Conservation (phyloP, 1,139 yeast species). For the Yarrowia galli region DNA sequence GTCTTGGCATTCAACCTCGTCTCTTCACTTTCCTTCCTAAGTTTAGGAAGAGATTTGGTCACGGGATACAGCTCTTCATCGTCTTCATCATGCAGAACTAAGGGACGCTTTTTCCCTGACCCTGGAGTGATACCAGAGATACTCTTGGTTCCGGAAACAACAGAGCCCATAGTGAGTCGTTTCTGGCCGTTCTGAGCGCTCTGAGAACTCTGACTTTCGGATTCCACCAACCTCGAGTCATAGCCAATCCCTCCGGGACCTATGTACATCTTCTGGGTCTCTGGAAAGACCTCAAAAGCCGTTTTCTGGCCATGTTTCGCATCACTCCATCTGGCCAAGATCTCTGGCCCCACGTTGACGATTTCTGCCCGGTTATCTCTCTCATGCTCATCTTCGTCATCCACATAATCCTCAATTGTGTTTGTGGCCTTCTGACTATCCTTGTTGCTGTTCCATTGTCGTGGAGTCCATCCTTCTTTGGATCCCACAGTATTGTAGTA, state of each 20-base stretch:
- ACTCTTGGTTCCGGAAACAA: too few species aligned
- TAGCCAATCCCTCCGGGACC: slow-evolving; percentile 19
- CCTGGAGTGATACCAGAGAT: neutral
- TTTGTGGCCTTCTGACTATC: slow-evolving; percentile 1
- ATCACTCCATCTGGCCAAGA: slow-evolving; percentile 3
- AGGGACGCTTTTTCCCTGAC: slow-evolving; percentile 6
- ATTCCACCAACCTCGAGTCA: neutral
- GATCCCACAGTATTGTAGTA: slow-evolving; percentile 51
- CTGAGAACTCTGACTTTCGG: neutral
- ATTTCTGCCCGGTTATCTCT: neutral
- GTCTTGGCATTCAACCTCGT: neutral
- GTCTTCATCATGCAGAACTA: slow-evolving; percentile 12
- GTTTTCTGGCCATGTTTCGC: too few species aligned
- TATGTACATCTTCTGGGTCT: neutral
- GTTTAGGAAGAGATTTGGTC: slow-evolving; percentile 3
- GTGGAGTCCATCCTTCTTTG: slow-evolving; percentile 51
- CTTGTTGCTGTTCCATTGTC: slow-evolving; percentile 40
- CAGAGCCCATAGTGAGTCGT: neutral
- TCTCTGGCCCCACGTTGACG: neutral
- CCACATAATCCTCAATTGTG: slow-evolving; percentile 46
- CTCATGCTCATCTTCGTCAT: slow-evolving; percentile 46
- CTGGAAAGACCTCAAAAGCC: slow-evolving; percentile 17
- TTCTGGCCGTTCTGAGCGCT: neutral
- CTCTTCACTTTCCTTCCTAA: neutral
- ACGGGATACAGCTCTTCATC: slow-evolving; percentile 20